Evolutionary conservation across 345 rosid genomes (phyloP).

Genomic region (Jatropha curcas): DNA sequence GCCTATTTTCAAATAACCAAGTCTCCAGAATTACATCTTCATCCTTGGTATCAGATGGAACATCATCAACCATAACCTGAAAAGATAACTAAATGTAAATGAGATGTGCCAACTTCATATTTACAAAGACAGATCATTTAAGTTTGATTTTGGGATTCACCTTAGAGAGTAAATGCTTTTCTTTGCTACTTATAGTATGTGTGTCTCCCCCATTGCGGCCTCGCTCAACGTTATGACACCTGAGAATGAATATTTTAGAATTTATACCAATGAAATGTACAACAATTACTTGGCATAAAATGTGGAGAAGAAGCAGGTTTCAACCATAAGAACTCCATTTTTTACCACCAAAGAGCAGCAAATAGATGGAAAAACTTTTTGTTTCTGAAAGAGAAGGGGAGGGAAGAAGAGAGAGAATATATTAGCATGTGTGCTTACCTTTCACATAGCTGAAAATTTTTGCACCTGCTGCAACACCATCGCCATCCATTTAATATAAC

Average conservation of each 20-base stretch:
- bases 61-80: conserved; percentile 46
- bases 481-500: conserved; percentile 49
- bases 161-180: conserved; percentile 55
- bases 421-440: conserved; percentile 32
- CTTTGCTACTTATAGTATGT: conserved; percentile 33
- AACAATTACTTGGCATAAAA: neutral
- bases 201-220: conserved; percentile 24
- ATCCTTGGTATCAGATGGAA: conserved; percentile 49
- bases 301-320: neutral
- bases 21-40: conserved; percentile 39
- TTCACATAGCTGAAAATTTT: conserved; percentile 63
- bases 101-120: conserved; percentile 2
- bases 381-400: neutral
- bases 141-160: conserved; percentile 29
- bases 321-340: neutral
- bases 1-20: conserved; percentile 52
- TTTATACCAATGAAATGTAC: neutral
- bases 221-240: conserved; percentile 49
- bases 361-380: neutral
- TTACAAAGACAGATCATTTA: neutral
- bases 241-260: conserved; percentile 23
- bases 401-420: neutral
- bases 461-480: conserved; percentile 66
- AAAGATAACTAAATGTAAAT: conserved; percentile 1
- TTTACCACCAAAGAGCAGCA: neutral